Base-by-base conservation (phyloP, 2,329 filamentous ascomycete species). In the Botrytis tulipae region DNA sequence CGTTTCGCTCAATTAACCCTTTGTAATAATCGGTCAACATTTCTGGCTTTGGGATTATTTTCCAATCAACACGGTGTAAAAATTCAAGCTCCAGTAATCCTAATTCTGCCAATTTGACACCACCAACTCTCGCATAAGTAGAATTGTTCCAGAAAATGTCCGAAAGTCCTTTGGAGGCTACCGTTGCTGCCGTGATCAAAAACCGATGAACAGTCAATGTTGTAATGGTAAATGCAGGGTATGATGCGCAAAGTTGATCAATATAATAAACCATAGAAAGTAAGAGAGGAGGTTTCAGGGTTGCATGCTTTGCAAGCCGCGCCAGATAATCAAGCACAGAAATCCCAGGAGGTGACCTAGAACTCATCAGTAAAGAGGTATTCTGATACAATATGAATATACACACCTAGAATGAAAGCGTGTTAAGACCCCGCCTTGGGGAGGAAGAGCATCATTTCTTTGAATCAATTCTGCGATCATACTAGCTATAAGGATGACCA, bases 251-350 rank as follows among this genome's bases (percentile, higher is more conserved):
- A 35, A 99, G 87, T 46, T 94, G 91, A 83, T 99, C 96, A 79
- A 99, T 98, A 80, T 98, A 99, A 81, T 97, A 99, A 73, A 99
- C 96, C 94, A 99, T 98, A 78, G 95, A 96, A 51, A 99, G 89
- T n/a, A 99, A 87, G 69, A 99, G 92, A 0, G 96, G 95, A 20
- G 96, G 95, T 10, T 94, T 94, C 4, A 99, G 87, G 0, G 95
- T 98, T 40, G 96, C 96, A 82, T 99, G 96, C 74, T 94, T 94
- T 37, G 97, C 96, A 73, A 99, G 87, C 76, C 96, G 91, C 79
- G 96, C 93, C 51, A 99, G 88, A 81, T 99, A 99, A 82, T 99
- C 96, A 75, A 92, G 87, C 46, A 99, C 95, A 40, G 94, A 97
- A 74, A 99, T 99, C 70, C 93, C 95, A 12, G 96, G 96, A 1